Evolutionary conservation across 2,329 filamentous ascomycete genomes (phyloP), one percentile per base, ranked within the genome.

Genomic region (Cladosporium sp.): DNA sequence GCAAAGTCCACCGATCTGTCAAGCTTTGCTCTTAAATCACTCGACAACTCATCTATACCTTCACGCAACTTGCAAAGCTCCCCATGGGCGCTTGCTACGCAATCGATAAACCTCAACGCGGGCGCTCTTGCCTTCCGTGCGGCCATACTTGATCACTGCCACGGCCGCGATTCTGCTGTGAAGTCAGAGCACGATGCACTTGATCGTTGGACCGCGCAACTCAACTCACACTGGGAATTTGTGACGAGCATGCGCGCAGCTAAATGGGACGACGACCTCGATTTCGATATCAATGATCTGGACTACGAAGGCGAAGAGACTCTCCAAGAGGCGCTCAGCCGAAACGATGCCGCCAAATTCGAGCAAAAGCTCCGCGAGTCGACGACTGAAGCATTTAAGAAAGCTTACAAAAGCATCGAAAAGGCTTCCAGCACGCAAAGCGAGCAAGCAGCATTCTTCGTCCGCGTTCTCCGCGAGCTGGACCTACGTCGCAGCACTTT

Each of bases 391-490:
- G 64, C 70, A 38, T 64, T 75, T 49, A 57, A 66, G 30, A 44
- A 57, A 3, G 59, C 68, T 26, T 73, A 74, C 55, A 24, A 47
- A 10, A 65, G 65, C 47, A 44, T 70, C 26, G 67, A 68, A 36
- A 60, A 64, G 4, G 28, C 63, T 15, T 55, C 54, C 12, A 28
- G n/a, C 10, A 34, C 57, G 52, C 63, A 64, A 5, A 28, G 60
- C 14, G 47, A 41, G 5, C 52, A 69, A 52, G 67, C 69, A 18
- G 66, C 71, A 4, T 93, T 93, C 70, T 78, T 96, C 21, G 77
- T 96, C 1, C 89, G 92, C 4, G 79, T 93, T 0, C 80, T 95
- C 21, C 85, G 93, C 34, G 91, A 94, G 69, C 85, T 97, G 21
- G 87, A 91, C 12, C 83, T 84, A 41, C 85, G 88, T 6, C 81